phyloP scores from a whole-genome alignment of 306 rosid species.

The Medicago arabica region DNA sequence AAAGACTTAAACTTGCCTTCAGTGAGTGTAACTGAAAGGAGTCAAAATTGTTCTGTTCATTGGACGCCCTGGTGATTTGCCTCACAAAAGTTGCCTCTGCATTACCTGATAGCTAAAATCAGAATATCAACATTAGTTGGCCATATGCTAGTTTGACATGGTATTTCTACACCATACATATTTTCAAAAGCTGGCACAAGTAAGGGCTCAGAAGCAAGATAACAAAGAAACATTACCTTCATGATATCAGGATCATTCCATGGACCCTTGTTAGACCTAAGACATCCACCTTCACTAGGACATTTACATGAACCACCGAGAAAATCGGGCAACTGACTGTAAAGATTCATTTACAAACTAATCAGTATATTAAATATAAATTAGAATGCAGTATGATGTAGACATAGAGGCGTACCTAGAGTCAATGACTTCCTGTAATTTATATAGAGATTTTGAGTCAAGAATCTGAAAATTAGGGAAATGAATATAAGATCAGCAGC shows the following conservation, averaged over 20 bases:
- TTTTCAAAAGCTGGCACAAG: conserved; percentile 25
- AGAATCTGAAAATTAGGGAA: conserved; percentile 67
- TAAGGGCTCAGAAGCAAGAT: conserved; percentile 23
- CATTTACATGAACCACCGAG: conserved; percentile 95
- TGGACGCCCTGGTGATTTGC: conserved; percentile 60
- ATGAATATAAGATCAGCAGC: conserved; percentile 35
- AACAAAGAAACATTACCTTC: conserved; percentile 60
- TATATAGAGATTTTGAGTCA: conserved; percentile 67
- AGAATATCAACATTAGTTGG: conserved; percentile 46
- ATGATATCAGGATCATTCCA: conserved; percentile 91
- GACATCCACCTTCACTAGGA: conserved; percentile 83
- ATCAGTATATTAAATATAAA: conserved; percentile 21
- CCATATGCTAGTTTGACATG: conserved; percentile 39
- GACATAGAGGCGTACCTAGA: conserved; percentile 57
- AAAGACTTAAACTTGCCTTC: conserved; percentile 62
- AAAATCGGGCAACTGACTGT: conserved; percentile 94
- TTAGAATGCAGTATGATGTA: conserved; percentile 20
- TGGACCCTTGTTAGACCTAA: conserved; percentile 86
- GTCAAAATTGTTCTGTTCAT: conserved; percentile 56
- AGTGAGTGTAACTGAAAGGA: conserved; percentile 52
- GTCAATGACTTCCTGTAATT: conserved; percentile 81
- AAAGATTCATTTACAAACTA: conserved; percentile 42
- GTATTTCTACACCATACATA: conserved; percentile 37
- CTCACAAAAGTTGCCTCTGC: conserved; percentile 74
- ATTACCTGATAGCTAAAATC: conserved; percentile 71